Percentiles rank a stretch among this genome's conserved stretches.
Evolutionary conservation across 495 filamentous ascomycete genomes (phyloP).

Genomic region (Chaetomidium leptoderma): DNA sequence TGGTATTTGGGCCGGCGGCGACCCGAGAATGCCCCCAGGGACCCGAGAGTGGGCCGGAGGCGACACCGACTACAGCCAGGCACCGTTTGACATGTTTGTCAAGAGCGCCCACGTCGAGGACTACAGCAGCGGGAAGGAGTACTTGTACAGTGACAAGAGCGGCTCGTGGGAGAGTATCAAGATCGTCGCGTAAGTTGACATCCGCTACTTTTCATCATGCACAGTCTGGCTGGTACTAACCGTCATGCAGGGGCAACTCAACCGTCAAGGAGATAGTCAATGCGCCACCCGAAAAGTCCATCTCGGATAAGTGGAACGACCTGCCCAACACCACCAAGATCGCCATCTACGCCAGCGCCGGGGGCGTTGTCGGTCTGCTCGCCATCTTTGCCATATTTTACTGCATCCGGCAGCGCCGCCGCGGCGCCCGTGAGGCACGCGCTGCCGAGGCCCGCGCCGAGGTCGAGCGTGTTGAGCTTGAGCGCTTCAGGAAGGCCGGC

Average conservation of each 20-base stretch:
- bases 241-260: slow-evolving; percentile 55
- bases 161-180: slow-evolving; percentile 72
- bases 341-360: slow-evolving; percentile 57
- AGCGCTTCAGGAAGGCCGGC: slow-evolving; percentile 48
- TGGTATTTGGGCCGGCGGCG: slow-evolving; percentile 85
- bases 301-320: slow-evolving; percentile 54
- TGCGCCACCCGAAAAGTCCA: slow-evolving; percentile 40
- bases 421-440: slow-evolving; percentile 59
- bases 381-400: slow-evolving; percentile 51
- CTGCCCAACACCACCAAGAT: slow-evolving; percentile 53
- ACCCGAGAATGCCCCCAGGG: slow-evolving; percentile 53
- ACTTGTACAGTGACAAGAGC: slow-evolving; percentile 60
- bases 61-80: slow-evolving; percentile 61
- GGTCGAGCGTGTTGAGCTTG: slow-evolving; percentile 60
- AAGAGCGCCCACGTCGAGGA: slow-evolving; percentile 62
- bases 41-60: slow-evolving; percentile 76
- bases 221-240: no score
- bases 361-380: slow-evolving; percentile 45
- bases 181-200: slow-evolving; percentile 55
- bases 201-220: no score
- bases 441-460: slow-evolving; percentile 51
- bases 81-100: slow-evolving; percentile 74
- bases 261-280: slow-evolving; percentile 46
- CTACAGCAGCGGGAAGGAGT: slow-evolving; percentile 63
- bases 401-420: slow-evolving; percentile 63